Evolutionary conservation across 495 filamentous ascomycete genomes (phyloP).

Genomic region (Astrothelium macrocarpum): DNA sequence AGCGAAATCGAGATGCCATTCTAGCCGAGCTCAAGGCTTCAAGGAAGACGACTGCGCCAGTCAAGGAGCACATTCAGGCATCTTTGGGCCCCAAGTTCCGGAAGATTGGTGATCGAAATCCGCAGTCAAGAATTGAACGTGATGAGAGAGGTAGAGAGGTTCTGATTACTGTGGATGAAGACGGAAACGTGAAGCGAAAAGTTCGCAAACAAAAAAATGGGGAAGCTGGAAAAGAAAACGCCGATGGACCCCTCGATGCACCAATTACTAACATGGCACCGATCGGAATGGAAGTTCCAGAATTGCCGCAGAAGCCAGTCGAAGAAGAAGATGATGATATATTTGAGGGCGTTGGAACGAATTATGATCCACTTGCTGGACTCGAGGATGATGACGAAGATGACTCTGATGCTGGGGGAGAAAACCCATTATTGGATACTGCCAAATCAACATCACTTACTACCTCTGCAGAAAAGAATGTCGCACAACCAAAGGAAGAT

Average conservation of each 20-base stretch:
- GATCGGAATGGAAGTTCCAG: constrained; percentile 71
- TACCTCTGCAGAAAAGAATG: neutral
- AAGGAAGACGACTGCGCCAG: constrained; percentile 48
- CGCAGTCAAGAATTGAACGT: constrained; percentile 62
- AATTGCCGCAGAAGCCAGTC: constrained; percentile 35
- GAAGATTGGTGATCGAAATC: constrained; percentile 53
- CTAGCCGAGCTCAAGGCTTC: constrained; percentile 70
- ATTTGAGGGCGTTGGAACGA: constrained; percentile 75
- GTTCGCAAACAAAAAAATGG: constrained; percentile 45
- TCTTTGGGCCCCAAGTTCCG: constrained; percentile 63
- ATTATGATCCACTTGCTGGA: constrained; percentile 80
- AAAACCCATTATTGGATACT: constrained; percentile 13
- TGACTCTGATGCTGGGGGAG: constrained; percentile 20
- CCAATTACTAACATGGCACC: constrained; percentile 47
- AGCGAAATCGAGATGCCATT: constrained; percentile 73
- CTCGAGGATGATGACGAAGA: constrained; percentile 50
- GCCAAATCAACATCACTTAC: constrained; percentile 8
- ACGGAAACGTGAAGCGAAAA: constrained; percentile 84
- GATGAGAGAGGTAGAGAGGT: constrained; percentile 72
- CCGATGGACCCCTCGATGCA: constrained; percentile 21
- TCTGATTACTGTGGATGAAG: constrained; percentile 72
- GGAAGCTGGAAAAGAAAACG: constrained; percentile 4
- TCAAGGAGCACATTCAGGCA: constrained; percentile 42
- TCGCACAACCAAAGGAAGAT: constrained; percentile 8
- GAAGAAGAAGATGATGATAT: constrained; percentile 57